Evolutionary conservation across 1,139 yeast species (phyloP), one percentile per base, ranked within the genome.

Genomic region (Yarrowia galli): DNA sequence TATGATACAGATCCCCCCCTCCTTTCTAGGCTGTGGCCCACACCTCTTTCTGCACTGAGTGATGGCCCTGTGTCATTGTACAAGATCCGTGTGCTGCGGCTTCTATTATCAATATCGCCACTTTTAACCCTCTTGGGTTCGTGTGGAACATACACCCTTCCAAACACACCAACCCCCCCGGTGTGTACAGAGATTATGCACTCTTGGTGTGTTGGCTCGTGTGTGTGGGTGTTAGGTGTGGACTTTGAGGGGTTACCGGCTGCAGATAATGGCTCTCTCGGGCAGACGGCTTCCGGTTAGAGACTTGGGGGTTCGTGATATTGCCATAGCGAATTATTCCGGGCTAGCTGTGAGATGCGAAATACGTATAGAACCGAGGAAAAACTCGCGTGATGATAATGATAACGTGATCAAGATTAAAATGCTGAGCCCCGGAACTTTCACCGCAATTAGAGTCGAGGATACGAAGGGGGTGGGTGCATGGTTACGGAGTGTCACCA

Each of bases 391-490:
- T 42, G 49, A 46, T 46, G 51, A 25, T 23, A 45, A 46, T 48
- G 53, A 48, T 48, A 48, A 28, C 53, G 53, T 48, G 53, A 48
- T 48, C 53, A 48, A 28, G 53, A 46, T 46, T 45, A 6, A 45
- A 6, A 16, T 23, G 32, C 35, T 25, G 20, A 16, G 32, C 35
- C 51, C 20, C 35, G 36, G 51, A 46, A 46, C 51, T 25, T 28
- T n/a, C 28, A 9, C 10, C 9, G 18, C 3, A 2, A 2, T 42
- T 18, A 18, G 10, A 18, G 18, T 8, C 20, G 13, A 18, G 46
- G 20, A 42, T 42, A 42, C 23, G 23, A 40, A 28, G 32, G 32
- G 8, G n/a, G n/a, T n/a, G n/a, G 42, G 15, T 35, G 38, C 38
- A 35, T 35, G 7, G 15, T 6, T 10, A 36, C 8, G n/a, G 32